Evolutionary conservation across 768 basidiomycete species (phyloP).

Genomic region (Rhodotorula graminis): DNA sequence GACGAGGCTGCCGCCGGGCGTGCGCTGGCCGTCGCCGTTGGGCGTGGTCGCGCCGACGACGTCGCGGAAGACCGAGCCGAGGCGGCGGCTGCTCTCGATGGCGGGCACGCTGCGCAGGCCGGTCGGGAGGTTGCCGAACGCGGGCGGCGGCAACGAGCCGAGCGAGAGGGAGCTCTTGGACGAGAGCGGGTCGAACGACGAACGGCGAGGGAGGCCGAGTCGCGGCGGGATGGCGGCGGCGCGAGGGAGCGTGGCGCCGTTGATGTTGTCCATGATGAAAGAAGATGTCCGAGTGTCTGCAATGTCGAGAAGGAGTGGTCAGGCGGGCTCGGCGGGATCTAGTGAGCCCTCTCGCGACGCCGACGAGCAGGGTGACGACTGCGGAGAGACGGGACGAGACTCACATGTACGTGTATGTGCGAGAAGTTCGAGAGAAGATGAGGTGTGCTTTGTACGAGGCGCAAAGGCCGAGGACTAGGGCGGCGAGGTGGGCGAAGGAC

Average conservation of each 20-base stretch:
- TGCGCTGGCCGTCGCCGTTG: conserved; percentile 23
- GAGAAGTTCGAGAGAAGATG: too few relatives aligned
- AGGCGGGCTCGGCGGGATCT: too few relatives aligned
- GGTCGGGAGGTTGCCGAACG: conserved; percentile 24
- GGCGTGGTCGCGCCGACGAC: conserved; percentile 5
- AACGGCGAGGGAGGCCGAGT: conserved; percentile 30
- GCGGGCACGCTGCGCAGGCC: conserved; percentile 35
- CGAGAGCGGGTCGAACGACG: conserved; percentile 36
- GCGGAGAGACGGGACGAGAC: too few relatives aligned
- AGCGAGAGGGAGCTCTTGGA: conserved; percentile 31
- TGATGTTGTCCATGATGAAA: conserved; percentile 1
- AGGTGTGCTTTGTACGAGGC: too few relatives aligned
- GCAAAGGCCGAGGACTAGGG: too few relatives aligned
- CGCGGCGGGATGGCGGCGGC: conserved; percentile 20
- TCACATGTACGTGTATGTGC: too few relatives aligned
- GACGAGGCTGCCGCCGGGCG: conserved; percentile 34
- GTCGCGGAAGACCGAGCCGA: conserved; percentile 16
- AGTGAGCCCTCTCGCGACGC: too few relatives aligned
- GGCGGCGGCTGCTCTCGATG: conserved; percentile 24
- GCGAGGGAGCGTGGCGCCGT: background rate
- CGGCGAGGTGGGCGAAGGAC: too few relatives aligned
- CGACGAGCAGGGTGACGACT: too few relatives aligned
- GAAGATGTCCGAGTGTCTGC: background rate
- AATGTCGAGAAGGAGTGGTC: too few relatives aligned
- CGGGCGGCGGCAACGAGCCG: conserved; percentile 32